These are phyloP conservation scores for Metarhizium anisopliae DNA, from an alignment of 2,329 filamentous ascomycete genomes.

Conservation along the genomic window DNA sequence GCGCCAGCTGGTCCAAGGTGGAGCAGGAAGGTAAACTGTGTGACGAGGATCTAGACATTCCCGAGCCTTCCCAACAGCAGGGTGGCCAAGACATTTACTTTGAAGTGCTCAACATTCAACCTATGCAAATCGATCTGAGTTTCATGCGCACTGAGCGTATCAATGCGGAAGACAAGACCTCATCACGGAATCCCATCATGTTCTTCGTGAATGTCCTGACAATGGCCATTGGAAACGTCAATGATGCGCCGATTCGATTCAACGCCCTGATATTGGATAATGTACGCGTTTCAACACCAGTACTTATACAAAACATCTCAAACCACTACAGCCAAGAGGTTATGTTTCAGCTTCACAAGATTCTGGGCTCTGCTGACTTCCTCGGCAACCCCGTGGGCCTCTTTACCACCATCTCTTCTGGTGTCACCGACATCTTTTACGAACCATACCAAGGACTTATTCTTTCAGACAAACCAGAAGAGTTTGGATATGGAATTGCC, in stretches of 20 bases:
- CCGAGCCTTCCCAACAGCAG: conserved; percentile 78
- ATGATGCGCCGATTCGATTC: conserved; percentile 88
- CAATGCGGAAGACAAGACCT: conserved; percentile 91
- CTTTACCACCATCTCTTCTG: conserved; percentile 97
- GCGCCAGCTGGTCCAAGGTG: conserved; percentile 62
- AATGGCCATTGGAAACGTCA: conserved; percentile 98
- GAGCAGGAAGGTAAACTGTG: conserved; percentile 78
- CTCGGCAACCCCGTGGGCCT: conserved; percentile 93
- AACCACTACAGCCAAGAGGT: conserved; percentile 97
- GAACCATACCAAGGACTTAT: conserved; percentile 97
- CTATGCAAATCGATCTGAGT: conserved; percentile 94
- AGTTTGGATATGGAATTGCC: conserved; percentile 88
- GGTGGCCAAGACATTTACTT: conserved; percentile 95
- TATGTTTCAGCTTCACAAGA: conserved; percentile 92
- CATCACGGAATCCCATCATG: conserved; percentile 89
- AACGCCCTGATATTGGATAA: conserved; percentile 95
- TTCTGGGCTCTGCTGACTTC: conserved; percentile 94
- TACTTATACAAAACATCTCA: conserved; percentile 76
- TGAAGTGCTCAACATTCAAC: conserved; percentile 91
- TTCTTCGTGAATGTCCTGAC: conserved; percentile 98
- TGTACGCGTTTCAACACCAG: conserved; percentile 76
- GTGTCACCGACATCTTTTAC: conserved; percentile 97
- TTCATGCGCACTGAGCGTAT: conserved; percentile 95
- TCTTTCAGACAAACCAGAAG: conserved; percentile 89
- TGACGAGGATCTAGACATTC: conserved; percentile 83